A percentile compares a stretch with the other conserved stretches of the same genome.
Evolutionary conservation across 768 basidiomycete species (phyloP).

Genomic region (Lentinula aciculospora): DNA sequence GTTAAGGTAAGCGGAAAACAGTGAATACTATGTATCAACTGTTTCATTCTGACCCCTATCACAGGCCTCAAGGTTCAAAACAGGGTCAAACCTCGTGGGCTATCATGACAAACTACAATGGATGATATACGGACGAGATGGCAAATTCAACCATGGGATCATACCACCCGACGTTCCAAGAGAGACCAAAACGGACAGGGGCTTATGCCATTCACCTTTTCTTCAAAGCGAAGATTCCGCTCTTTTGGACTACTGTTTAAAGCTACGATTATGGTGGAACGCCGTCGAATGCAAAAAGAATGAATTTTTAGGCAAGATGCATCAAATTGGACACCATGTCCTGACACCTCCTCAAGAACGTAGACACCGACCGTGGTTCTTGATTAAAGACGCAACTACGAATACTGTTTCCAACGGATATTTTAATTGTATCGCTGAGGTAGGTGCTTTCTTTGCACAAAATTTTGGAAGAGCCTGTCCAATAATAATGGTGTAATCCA

Average conservation of each 20-base stretch:
- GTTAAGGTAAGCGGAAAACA: conserved; percentile 36
- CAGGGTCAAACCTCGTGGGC: conserved; percentile 32
- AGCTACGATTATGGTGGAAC: conserved; percentile 49
- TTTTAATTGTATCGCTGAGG: conserved; percentile 63
- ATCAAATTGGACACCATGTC: conserved; percentile 1
- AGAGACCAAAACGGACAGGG: background rate
- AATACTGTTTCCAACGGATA: conserved; percentile 38
- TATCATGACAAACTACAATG: conserved; percentile 44
- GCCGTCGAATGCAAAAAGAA: conserved; percentile 19
- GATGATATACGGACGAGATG: conserved; percentile 44
- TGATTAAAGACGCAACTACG: conserved; percentile 47
- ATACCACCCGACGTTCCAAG: conserved; percentile 18
- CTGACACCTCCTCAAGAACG: conserved; percentile 4
- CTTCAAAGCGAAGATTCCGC: conserved; percentile 19
- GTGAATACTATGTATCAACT: background rate
- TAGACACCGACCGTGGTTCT: conserved; percentile 31
- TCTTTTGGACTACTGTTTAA: conserved; percentile 37
- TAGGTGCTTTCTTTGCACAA: conserved; percentile 22
- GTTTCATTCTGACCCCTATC: background rate
- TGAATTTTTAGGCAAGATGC: conserved; percentile 6
- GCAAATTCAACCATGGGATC: conserved; percentile 30
- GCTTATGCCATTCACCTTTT: conserved; percentile 41
- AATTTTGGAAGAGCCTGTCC: background rate
- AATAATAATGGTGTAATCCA: background rate
- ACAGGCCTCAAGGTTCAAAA: conserved; percentile 28